Evolutionary conservation across 768 basidiomycete species (phyloP).

Genomic region (Naematelia encephala): DNA sequence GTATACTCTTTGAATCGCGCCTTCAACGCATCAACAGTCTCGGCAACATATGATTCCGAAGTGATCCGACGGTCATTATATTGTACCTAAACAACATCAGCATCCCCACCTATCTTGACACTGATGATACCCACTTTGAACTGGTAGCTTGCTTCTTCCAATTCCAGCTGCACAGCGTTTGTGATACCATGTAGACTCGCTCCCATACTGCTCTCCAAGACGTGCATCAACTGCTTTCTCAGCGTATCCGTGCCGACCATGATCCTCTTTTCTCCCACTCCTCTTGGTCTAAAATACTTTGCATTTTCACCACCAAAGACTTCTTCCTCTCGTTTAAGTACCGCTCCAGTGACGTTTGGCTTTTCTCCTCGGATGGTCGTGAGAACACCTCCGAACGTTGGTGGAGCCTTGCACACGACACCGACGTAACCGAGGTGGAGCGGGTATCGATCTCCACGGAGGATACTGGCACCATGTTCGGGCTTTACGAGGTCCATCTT

Average conservation of each 20-base stretch:
- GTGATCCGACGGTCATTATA: conserved; percentile 87
- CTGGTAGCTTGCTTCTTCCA: conserved; percentile 95
- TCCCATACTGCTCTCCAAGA: conserved; percentile 96
- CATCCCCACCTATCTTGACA: neutral
- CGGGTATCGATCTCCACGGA: conserved; percentile 90
- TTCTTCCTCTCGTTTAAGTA: conserved; percentile 55
- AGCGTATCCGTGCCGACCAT: conserved; percentile 92
- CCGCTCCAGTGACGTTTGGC: conserved; percentile 53
- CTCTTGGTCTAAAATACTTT: conserved; percentile 32
- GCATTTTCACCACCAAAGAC: conserved; percentile 56
- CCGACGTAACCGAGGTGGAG: conserved; percentile 96
- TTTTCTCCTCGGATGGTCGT: conserved; percentile 34
- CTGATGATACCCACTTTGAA: conserved; percentile 82
- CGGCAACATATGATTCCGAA: conserved; percentile 95
- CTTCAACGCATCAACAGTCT: conserved; percentile 91
- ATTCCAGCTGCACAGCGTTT: conserved; percentile 92
- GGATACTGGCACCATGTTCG: conserved; percentile 72
- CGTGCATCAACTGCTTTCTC: conserved; percentile 87
- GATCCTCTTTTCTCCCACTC: conserved; percentile 53
- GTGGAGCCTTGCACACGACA: conserved; percentile 76
- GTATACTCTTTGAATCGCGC: conserved; percentile 78
- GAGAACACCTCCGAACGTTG: conserved; percentile 29
- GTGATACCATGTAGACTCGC: conserved; percentile 91
- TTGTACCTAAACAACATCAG: conserved; percentile 42
- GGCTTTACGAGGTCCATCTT: conserved; percentile 97